Conservation (phyloP, 805 yeast species). For the Saturnispora sekii region DNA sequence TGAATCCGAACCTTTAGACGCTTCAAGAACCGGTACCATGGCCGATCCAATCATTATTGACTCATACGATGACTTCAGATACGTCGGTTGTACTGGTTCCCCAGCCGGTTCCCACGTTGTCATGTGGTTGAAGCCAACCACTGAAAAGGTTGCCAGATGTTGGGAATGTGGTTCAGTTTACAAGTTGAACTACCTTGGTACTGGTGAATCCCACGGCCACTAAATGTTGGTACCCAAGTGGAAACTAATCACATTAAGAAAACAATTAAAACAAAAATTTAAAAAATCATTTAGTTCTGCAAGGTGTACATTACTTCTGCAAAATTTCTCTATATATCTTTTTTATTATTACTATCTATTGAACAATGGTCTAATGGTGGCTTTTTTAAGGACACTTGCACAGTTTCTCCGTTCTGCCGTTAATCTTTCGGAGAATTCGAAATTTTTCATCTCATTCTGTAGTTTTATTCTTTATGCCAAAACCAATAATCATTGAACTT, state of each 20-base stretch:
- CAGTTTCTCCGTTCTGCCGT: background rate
- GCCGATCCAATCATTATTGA: conserved; percentile 83
- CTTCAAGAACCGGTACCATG: conserved; percentile 85
- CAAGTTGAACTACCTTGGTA: conserved; percentile 81
- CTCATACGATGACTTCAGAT: conserved; percentile 85
- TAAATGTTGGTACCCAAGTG: conserved; percentile 13
- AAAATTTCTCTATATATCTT: conserved; percentile 4
- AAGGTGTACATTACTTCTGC: background rate
- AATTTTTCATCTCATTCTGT: background rate
- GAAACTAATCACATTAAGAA: background rate
- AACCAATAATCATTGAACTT: conserved; percentile 33
- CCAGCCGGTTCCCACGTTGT: conserved; percentile 89
- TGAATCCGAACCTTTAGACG: conserved; percentile 80
- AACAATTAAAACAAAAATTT: too few species aligned
- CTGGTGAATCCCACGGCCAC: conserved; percentile 46
- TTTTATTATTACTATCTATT: background rate
- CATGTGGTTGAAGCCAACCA: conserved; percentile 87
- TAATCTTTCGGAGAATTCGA: too few species aligned
- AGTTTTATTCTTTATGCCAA: background rate
- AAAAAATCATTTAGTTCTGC: background rate
- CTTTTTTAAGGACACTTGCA: too few species aligned
- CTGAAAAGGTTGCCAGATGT: conserved; percentile 81
- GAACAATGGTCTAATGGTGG: too few species aligned
- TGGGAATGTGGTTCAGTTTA: conserved; percentile 98
- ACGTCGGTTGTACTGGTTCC: conserved; percentile 94